Base-by-base conservation (phyloP, 306 rosid species). In the Cucurbita ficifolia region DNA sequence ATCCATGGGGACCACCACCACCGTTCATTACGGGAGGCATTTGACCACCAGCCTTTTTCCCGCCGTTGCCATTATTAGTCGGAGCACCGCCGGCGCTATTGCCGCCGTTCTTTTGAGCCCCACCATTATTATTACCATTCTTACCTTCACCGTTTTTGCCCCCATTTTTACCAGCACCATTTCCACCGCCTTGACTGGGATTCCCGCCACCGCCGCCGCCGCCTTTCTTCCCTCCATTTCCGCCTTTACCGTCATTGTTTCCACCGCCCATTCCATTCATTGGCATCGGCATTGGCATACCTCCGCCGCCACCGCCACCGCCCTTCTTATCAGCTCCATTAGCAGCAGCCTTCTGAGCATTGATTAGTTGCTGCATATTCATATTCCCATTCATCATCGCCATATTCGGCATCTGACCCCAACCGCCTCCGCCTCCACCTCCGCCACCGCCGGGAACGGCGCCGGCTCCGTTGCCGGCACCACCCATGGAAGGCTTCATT, bases 271-370 rank as follows among this genome's bases (percentile, higher is more conserved):
- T 75, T 18, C 76, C 76, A 40, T 77, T 83, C 55, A 73, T 36
- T 73, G 59, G 76, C 24, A 53, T 45, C 36, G 74, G 83, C 55
- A 39, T 60, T 11, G 80, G 80, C 59, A 67, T 68, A n/a, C 65
- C 62, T 72, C 76, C 75, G 12, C 75, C 74, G 1, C 74, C 73
- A 22, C 54, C 63, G 3, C 76, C 64, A 0, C 52, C 73, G 4
- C 65, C 36, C 33, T 54, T 72, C 6, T 46, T 68, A 68, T 14
- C 42, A 46, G 56, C 56, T 2, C 19, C 73, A 9, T 22, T 68
- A 1, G 70, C 87, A 19, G 76, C 86, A 19, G 76, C 86, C 69
- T 85, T 92, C 45, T 76, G 90, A 33, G 87, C 86, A 73, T 76
- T 81, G 79, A 83, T 78, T 79, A 73, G 24, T 49, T 70, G 74